Evolutionary conservation across 257 asterid genomes (phyloP).

Genomic region (Euphrasia confusa): DNA sequence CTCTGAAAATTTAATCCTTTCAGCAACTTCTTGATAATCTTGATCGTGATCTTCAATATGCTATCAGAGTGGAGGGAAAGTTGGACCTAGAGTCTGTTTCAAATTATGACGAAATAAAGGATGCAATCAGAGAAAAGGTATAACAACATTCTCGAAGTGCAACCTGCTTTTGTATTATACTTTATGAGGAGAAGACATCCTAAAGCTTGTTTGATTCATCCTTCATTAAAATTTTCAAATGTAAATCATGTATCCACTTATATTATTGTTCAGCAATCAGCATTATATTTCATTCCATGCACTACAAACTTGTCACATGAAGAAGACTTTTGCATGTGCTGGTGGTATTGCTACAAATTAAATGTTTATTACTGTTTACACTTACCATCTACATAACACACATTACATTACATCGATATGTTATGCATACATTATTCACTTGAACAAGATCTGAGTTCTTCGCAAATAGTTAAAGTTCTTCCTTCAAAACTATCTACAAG

Average conservation of each 20-base stretch:
- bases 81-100: conserved; percentile 68
- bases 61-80: conserved; percentile 91
- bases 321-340: conserved; percentile 17
- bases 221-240: conserved; percentile 7
- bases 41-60: conserved; percentile 97
- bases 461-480: conserved; percentile 1
- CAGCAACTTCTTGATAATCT: conserved; percentile 85
- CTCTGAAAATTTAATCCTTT: conserved; percentile 23
- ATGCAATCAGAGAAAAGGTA: conserved; percentile 83
- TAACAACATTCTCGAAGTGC: conserved; percentile 21
- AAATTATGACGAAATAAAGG: conserved; percentile 87
- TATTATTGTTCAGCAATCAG: conserved; percentile 11
- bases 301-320: not conserved
- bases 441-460: conserved; percentile 13
- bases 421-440: conserved; percentile 18
- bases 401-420: conserved; percentile 1
- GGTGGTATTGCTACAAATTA: conserved; percentile 7
- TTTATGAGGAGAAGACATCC: conserved; percentile 15
- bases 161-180: conserved; percentile 22
- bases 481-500: not conserved
- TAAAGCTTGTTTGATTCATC: conserved; percentile 11
- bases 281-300: conserved; percentile 9
- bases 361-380: conserved; percentile 2
- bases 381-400: not conserved
- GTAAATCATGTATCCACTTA: conserved; percentile 6